A percentile compares a stretch with the other conserved stretches of the same genome.
phyloP scores from a whole-genome alignment of 2,329 filamentous ascomycete genomes.

The Lecanicillium sp. region DNA sequence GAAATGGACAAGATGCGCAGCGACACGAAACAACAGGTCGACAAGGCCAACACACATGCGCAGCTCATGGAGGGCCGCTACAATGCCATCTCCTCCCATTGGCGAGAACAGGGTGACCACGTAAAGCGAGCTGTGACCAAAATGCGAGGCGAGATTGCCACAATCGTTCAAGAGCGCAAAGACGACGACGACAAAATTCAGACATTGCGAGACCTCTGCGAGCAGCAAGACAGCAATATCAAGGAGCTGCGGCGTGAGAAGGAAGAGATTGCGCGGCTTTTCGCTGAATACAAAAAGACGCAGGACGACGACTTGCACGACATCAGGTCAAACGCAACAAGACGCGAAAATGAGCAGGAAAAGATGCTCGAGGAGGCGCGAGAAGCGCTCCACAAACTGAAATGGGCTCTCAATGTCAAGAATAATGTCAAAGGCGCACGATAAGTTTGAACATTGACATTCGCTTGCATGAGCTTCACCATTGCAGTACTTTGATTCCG shows the following conservation, averaged over 20 bases:
- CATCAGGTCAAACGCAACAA: conserved; percentile 49
- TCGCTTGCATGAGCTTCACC: conserved; percentile 1
- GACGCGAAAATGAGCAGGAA: conserved; percentile 54
- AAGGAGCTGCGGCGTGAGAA: conserved; percentile 53
- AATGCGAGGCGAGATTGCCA: conserved; percentile 45
- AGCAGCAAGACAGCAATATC: conserved; percentile 65
- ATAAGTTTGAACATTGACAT: conserved; percentile 30
- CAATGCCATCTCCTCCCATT: conserved; percentile 57
- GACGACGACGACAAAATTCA: conserved; percentile 55
- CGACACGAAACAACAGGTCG: conserved; percentile 54
- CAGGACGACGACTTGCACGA: conserved; percentile 52
- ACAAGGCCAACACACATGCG: conserved; percentile 56
- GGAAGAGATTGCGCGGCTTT: conserved; percentile 49
- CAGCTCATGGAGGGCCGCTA: conserved; percentile 63
- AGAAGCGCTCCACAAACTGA: conserved; percentile 57
- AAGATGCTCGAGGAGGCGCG: conserved; percentile 48
- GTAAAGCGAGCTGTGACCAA: conserved; percentile 43
- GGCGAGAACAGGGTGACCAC: conserved; percentile 57
- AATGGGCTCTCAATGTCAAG: conserved; percentile 64
- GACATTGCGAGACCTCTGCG: conserved; percentile 58
- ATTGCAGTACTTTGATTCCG: too few relatives aligned
- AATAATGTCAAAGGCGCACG: conserved; percentile 48
- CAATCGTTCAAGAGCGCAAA: conserved; percentile 45
- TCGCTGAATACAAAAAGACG: conserved; percentile 55
- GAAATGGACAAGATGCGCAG: conserved; percentile 54